phyloP scores from a whole-genome alignment of 306 rosid genomes.

The Quercus robur region DNA sequence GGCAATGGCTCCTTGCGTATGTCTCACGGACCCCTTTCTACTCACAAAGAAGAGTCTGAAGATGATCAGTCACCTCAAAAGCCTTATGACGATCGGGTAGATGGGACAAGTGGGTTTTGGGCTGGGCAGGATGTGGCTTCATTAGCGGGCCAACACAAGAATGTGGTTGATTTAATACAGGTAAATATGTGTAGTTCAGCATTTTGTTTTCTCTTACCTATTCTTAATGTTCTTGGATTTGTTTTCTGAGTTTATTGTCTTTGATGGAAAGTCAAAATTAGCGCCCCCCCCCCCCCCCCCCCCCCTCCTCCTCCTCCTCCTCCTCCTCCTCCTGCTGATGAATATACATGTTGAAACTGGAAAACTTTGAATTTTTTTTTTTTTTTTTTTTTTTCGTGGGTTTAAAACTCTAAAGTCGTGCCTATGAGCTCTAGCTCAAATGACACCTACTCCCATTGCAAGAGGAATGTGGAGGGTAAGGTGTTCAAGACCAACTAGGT shows the following conservation, averaged over 20 bases:
- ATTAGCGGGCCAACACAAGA: slow-evolving; percentile 32
- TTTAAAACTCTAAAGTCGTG: background rate
- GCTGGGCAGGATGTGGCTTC: slow-evolving; percentile 33
- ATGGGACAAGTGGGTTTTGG: slow-evolving; percentile 29
- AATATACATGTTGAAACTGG: background rate
- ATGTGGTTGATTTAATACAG: slow-evolving; percentile 52
- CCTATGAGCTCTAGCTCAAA: too few relatives aligned
- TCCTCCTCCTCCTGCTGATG: background rate
- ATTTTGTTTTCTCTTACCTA: slow-evolving; percentile 7
- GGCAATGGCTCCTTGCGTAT: slow-evolving; percentile 40
- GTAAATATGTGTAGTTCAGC: slow-evolving; percentile 29
- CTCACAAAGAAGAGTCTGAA: slow-evolving; percentile 66
- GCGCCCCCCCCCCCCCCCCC: too few relatives aligned
- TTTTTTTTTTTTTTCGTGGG: background rate
- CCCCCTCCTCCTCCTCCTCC: background rate
- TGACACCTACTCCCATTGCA: too few relatives aligned
- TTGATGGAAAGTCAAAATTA: background rate
- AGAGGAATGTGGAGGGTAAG: too few relatives aligned
- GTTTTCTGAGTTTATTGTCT: background rate
- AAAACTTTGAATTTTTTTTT: background rate
- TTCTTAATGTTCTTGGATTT: background rate
- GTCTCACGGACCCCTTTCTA: slow-evolving; percentile 51
- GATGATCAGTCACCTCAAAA: slow-evolving; percentile 56
- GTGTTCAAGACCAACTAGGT: too few relatives aligned
- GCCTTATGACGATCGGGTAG: slow-evolving; percentile 43